Evolutionary conservation across 345 rosid genomes (phyloP).

Genomic region (Camelina hispida): DNA sequence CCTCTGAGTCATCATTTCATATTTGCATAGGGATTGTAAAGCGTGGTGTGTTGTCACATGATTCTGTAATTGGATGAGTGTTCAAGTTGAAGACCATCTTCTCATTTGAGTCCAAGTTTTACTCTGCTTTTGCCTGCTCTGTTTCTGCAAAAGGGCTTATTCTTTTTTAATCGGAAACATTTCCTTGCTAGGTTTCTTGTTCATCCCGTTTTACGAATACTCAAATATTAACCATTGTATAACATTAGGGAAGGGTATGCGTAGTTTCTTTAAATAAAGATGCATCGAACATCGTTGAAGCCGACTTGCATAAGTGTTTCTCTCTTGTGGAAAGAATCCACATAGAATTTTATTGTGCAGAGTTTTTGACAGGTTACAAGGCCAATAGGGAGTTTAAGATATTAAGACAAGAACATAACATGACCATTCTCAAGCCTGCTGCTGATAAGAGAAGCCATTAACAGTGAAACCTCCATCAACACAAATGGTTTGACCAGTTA

Average conservation of each 20-base stretch:
- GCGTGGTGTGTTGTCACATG: not conserved
- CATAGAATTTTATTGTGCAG: not conserved
- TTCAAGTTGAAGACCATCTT: not conserved
- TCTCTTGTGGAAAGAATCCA: not conserved
- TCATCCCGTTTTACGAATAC: not conserved
- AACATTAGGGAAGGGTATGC: not conserved
- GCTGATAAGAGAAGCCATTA: slow-evolving; percentile 38
- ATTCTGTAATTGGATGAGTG: not conserved
- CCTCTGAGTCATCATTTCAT: not conserved
- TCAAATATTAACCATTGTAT: not conserved
- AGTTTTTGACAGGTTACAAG: not conserved
- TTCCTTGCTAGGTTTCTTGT: not conserved
- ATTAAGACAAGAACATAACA: not conserved
- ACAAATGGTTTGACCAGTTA: slow-evolving; percentile 54
- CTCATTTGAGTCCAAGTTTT: not conserved
- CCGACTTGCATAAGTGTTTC: not conserved
- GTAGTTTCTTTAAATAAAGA: not conserved
- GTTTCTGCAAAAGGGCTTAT: not conserved
- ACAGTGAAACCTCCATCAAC: slow-evolving; percentile 53
- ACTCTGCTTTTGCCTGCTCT: not conserved
- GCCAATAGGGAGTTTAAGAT: not conserved
- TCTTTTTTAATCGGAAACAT: not conserved
- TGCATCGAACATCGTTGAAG: not conserved
- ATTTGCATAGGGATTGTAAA: not conserved
- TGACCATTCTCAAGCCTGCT: not conserved